Base-by-base conservation (phyloP, 1,139 yeast species). In the Yamadazyma diddensiae region DNA sequence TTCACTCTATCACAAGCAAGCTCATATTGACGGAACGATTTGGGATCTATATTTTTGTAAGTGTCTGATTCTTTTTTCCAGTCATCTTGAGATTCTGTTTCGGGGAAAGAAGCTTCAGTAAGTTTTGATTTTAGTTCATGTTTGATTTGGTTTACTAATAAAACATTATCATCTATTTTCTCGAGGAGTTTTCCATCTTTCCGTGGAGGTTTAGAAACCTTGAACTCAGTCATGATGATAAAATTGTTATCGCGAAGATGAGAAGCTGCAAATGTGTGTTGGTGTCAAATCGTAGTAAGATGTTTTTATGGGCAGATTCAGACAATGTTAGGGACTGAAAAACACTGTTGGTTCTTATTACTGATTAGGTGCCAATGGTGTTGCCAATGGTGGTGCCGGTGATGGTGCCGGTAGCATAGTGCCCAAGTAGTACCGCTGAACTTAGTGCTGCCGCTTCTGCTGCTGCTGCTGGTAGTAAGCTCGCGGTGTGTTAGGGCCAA, bases 1-100 rank as follows among this genome's bases (percentile, higher is more conserved):
- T 78, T 78, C 27, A 81, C 88, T 39, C 86, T 58, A 43, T 78
- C 83, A 50, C 82, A 77, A 0, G 87, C 87, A 29, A 79, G 58
- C 43, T 80, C 86, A 46, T 81, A 81, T 47, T 81, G 86, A 29
- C 88, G 56, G 45, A 77, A 81, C 4, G 64, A 49, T 38, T 68
- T 66, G 22, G 63, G 49, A 34, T 67, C 72, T n/a, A 63, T 54
- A 24, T 54, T 53, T 33, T 62, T 59, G 40, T 55, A 60, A 36
- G 53, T 59, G 16, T 59, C 65, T 1, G 65, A 48, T 10, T 61
- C 57, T 18, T 50, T 46, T 21, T 45, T 50, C 57, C 57, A 53
- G 7, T 21, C 30, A 3, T 33, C 29, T 15, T 33, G 33, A 4
- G 37, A 26, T 21, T 19, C 22, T 9, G 14, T 19, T 9, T 27